Evolutionary conservation across 805 yeast species (phyloP), one percentile per base, ranked within the genome.

Genomic region (Metahyphopichia silvanorum): DNA sequence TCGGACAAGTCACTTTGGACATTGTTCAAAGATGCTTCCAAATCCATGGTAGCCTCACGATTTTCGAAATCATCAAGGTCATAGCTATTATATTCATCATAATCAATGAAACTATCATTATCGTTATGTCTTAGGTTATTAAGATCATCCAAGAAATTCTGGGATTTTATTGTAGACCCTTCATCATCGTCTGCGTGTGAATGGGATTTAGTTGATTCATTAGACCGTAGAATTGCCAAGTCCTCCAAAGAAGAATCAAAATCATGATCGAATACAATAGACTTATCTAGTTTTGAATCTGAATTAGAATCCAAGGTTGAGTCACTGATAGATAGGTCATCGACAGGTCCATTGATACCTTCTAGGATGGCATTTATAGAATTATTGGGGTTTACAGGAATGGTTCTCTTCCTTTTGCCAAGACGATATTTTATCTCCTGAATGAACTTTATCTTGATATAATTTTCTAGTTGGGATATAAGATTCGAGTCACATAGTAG

Each of bases 71-170:
- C 15, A 12, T 16, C 25, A 6, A 22, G 6, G 25, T 22, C 25
- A 12, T 12, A 7, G 13, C n/a, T 12, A n/a, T 8, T 24, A 18
- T 31, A 34, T 17, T 30, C 35, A 15, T 27, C 27, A 14, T 39
- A 31, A 20, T 30, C 35, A 16, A 17, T 16, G 11, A 24, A 12
- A 16, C 32, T 29, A 17, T 21, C 29, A 9, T 31, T 38, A 27
- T 57, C 63, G 33, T 59, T 59, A 30, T 59, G 65, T 16, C 63
- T 36, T 28, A 59, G 32, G 34, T 59, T 58, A 29, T 46, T 42
- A 19, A 55, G 31, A 21, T 55, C 49, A n/a, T 10, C 35, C 35
- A 12, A 58, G 46, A 39, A 57, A 57, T 5, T n/a, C n/a, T n/a
- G n/a, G n/a, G n/a, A n/a, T n/a, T n/a, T n/a, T n/a, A n/a, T n/a